Base-by-base conservation (phyloP, 31 red algal genomes). In the Asparagopsis taxiformis region DNA sequence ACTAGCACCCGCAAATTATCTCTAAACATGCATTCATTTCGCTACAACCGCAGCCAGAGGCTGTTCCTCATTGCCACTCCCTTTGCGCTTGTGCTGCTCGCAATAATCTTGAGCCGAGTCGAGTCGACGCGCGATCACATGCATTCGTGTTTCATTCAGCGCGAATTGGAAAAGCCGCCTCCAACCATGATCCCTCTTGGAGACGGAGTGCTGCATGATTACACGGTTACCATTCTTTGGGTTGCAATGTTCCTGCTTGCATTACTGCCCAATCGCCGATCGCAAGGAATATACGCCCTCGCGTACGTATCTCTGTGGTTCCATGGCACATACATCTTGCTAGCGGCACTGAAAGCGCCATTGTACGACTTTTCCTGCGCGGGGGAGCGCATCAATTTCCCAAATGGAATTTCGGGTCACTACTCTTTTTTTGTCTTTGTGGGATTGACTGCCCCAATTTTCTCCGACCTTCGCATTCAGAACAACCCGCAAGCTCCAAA, bases 331-430 rank as follows among this genome's bases (percentile, higher is more conserved):
- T 93, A 93, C 55, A 86, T 84, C 41, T 55, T 72, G 17, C 65
- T 84, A 10, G 62, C 72, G 28, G 63, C 73, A 7, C 55, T 81
- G 29, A 93, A 93, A 56, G 90, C 75, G 3, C 66, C 69, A 17
- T 66, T 93, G 7, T 35, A 75, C 56, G 90, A 93, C 35, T 84
- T 74, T 24, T 71, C 56, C 50, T 93, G 90, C 55, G 83, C 75
- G n/a, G 90, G 75, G 15, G 35, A 82, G 21, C 77, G 70, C 22
- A 13, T 38, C 13, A 28, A 51, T 46, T 87, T 75, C 34, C 90
- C 90, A 31, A 93, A 93, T 46, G 84, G 90, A n/a, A 75, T 93
- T 5, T 87, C 82, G 28, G 90, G 90, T 15, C 90, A 93, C 71
- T 93, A 87, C 32, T 86, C 74, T 29, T 93, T 87, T 54, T 93